phyloP scores from a whole-genome alignment of 2,329 filamentous ascomycete genomes.

The Colletotrichum musae region DNA sequence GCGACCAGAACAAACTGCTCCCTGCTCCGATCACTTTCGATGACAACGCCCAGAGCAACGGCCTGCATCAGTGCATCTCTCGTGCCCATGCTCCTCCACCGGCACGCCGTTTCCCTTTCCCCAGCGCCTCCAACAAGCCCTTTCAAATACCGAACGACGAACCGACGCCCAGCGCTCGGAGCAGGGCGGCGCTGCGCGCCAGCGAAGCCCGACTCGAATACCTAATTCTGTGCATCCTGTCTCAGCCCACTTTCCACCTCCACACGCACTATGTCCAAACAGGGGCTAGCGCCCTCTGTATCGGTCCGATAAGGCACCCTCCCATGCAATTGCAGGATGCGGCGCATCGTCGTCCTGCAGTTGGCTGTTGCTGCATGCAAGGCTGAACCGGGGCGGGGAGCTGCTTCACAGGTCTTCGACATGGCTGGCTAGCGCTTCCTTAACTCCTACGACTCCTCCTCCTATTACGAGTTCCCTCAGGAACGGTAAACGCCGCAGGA shows the following conservation, averaged over 20 bases:
- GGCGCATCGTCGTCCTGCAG: constrained; percentile 12
- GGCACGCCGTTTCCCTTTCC: constrained; percentile 2
- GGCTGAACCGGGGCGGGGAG: constrained; percentile 23
- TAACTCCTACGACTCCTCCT: neutral
- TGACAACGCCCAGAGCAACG: constrained; percentile 34
- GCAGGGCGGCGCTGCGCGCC: constrained; percentile 17
- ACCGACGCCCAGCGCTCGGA: constrained; percentile 34
- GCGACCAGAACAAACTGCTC: constrained; percentile 4
- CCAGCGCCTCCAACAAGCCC: neutral
- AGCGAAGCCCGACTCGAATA: constrained; percentile 6
- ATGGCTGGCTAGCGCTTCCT: neutral
- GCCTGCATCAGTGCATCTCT: constrained; percentile 10
- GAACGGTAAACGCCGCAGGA: too few species aligned
- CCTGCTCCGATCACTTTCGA: constrained; percentile 32
- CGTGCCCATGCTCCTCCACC: constrained; percentile 11
- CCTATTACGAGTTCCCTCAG: too few species aligned
- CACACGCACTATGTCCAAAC: constrained; percentile 15
- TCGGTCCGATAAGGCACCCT: constrained; percentile 42
- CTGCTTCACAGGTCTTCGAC: constrained; percentile 8
- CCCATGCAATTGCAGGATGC: constrained; percentile 18
- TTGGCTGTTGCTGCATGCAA: constrained; percentile 19
- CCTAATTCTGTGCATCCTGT: constrained; percentile 24
- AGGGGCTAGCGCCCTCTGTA: constrained; percentile 25
- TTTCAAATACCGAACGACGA: constrained; percentile 22
- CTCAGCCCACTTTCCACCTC: constrained; percentile 28